A percentile compares a stretch with the other conserved stretches of the same genome.
These are phyloP conservation scores for Podochytrium sp. DNA, from an alignment of 192 early-diverging fungal species.

Conservation along the genomic window DNA sequence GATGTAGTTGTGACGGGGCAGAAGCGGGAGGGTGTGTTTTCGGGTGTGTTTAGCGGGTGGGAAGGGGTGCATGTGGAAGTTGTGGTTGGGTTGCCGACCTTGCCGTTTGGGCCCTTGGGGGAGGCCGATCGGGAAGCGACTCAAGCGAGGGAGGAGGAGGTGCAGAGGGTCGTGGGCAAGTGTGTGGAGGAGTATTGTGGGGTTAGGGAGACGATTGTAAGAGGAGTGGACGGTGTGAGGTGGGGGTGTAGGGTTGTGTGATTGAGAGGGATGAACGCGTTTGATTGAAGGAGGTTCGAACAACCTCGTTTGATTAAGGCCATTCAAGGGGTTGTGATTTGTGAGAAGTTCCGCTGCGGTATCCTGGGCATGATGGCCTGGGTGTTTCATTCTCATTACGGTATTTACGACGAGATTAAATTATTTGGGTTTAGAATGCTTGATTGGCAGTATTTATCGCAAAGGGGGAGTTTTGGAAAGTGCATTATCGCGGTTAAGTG, in stretches of 20 bases:
- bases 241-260: neutral
- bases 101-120: neutral
- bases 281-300: too few relatives aligned
- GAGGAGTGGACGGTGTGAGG: neutral
- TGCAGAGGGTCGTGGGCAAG: neutral
- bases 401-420: too few relatives aligned
- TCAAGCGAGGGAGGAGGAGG: neutral
- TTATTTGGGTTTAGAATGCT: too few relatives aligned
- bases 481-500: too few relatives aligned
- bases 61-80: conserved; percentile 1
- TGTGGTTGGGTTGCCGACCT: neutral
- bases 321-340: too few relatives aligned
- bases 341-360: too few relatives aligned
- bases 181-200: conserved; percentile 11
- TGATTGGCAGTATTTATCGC: too few relatives aligned
- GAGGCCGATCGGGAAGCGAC: neutral
- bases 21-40: neutral
- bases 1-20: neutral
- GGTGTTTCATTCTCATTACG: too few relatives aligned
- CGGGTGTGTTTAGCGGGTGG: neutral
- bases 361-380: too few relatives aligned
- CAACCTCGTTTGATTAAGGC: too few relatives aligned
- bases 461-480: too few relatives aligned
- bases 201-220: conserved; percentile 5
- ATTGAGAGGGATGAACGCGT: too few relatives aligned